Conservation (phyloP, 805 yeast species). For the Ogataea henricii region DNA sequence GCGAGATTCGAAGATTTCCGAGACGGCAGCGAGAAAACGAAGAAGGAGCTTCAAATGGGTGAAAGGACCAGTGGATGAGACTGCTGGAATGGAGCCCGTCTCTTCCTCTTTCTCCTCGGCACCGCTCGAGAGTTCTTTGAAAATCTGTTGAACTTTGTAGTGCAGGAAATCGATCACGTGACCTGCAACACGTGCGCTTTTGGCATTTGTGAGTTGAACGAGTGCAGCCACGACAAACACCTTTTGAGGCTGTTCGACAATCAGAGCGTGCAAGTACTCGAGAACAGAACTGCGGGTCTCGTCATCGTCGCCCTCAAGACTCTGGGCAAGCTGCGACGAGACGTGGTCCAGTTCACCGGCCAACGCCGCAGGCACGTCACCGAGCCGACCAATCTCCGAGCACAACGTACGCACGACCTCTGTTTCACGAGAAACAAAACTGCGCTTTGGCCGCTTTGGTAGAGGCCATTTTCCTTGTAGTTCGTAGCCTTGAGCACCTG, state of each 20-base stretch:
- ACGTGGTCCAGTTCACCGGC: conserved; percentile 62
- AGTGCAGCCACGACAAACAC: conserved; percentile 69
- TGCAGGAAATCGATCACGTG: conserved; percentile 70
- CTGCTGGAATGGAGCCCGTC: neutral
- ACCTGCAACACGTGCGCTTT: conserved; percentile 65
- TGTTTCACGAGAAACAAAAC: conserved; percentile 20
- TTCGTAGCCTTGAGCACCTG: conserved; percentile 1
- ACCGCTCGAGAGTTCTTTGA: conserved; percentile 37
- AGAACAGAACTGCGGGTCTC: conserved; percentile 60
- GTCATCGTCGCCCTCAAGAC: conserved; percentile 63
- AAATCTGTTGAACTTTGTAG: conserved; percentile 56
- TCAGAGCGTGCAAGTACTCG: conserved; percentile 65
- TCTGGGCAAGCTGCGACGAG: conserved; percentile 64
- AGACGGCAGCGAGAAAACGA: conserved; percentile 67
- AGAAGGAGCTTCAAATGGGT: conserved; percentile 68
- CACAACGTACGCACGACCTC: conserved; percentile 49
- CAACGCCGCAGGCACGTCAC: conserved; percentile 45
- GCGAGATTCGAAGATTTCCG: conserved; percentile 58
- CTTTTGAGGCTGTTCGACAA: conserved; percentile 90
- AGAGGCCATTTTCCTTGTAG: neutral
- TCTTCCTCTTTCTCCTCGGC: conserved; percentile 14
- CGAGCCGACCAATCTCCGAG: conserved; percentile 56
- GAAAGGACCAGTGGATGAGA: conserved; percentile 38
- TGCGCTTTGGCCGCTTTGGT: conserved; percentile 20
- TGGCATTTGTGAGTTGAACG: conserved; percentile 64